Percentiles rank a stretch among this genome's conserved stretches.
Evolutionary conservation across 495 filamentous ascomycete genomes (phyloP).

Genomic region (Daldinia loculata): DNA sequence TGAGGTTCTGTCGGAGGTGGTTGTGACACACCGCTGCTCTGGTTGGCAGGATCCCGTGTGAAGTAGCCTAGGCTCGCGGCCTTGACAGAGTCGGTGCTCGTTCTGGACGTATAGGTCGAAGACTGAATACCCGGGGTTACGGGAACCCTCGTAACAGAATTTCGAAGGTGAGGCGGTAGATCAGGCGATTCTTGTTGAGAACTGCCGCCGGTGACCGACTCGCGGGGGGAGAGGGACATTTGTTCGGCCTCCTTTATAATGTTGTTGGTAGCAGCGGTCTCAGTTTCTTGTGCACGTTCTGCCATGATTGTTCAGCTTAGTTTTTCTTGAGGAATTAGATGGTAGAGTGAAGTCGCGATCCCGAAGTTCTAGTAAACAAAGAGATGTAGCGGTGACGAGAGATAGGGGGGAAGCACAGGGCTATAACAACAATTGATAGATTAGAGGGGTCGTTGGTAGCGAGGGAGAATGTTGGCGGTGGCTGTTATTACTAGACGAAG

Average conservation of each 20-base stretch:
- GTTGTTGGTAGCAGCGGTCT: constrained; percentile 46
- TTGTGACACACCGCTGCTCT: constrained; percentile 36
- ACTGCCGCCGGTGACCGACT: constrained; percentile 30
- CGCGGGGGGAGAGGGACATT: constrained; percentile 43
- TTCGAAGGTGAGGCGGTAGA: constrained; percentile 49
- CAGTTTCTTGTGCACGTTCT: constrained; percentile 47
- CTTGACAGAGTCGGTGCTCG: constrained; percentile 29
- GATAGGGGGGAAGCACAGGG: not conserved
- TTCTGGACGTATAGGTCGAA: constrained; percentile 48
- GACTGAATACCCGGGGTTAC: constrained; percentile 60
- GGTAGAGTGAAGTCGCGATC: not conserved
- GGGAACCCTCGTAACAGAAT: constrained; percentile 50
- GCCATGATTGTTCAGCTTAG: constrained; percentile 44
- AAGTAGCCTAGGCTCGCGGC: constrained; percentile 53
- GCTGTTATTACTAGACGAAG: constrained; percentile 11
- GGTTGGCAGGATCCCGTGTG: constrained; percentile 43
- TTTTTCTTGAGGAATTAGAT: not conserved
- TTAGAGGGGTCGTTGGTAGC: not conserved
- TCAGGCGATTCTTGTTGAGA: constrained; percentile 32
- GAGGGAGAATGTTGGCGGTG: constrained; percentile 2
- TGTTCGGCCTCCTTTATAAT: constrained; percentile 42
- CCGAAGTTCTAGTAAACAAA: not conserved
- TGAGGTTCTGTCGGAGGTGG: constrained; percentile 7
- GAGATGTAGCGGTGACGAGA: constrained; percentile 6
- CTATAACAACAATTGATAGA: constrained; percentile 10